Conservation (phyloP, 2,329 filamentous ascomycete genomes). For the Diaporthe destruens region DNA sequence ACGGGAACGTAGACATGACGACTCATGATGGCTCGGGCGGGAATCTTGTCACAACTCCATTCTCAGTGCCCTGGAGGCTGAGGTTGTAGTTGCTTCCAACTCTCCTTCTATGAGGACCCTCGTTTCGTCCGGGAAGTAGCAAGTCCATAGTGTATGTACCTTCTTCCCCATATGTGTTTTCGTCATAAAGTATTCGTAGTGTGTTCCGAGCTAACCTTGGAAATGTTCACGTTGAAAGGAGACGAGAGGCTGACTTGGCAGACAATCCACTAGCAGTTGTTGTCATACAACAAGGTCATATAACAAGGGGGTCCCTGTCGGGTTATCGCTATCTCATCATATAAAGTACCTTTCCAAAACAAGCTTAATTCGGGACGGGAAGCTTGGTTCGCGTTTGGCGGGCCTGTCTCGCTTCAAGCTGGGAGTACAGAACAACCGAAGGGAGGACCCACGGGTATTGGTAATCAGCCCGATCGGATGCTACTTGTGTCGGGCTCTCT, state of each 20-base stretch:
- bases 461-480: neutral
- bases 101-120: slow-evolving; percentile 76
- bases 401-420: no score
- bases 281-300: no score
- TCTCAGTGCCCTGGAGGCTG: slow-evolving; percentile 83
- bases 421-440: neutral
- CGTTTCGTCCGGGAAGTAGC: slow-evolving; percentile 56
- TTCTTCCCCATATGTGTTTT: no score
- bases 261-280: no score
- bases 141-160: neutral
- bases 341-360: no score
- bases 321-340: no score
- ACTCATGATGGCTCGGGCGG: slow-evolving; percentile 90
- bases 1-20: slow-evolving; percentile 38
- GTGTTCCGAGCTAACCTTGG: neutral
- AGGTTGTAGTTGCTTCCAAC: slow-evolving; percentile 91
- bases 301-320: no score
- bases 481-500: neutral
- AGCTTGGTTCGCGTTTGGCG: no score
- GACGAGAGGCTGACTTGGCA: neutral
- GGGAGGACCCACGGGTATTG: neutral
- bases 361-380: no score
- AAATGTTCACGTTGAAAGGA: neutral
- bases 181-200: neutral
- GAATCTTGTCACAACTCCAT: slow-evolving; percentile 92